Evolutionary conservation across 2,329 filamentous ascomycete genomes (phyloP), one percentile per base, ranked within the genome.

Genomic region (Exophiala spinifera): DNA sequence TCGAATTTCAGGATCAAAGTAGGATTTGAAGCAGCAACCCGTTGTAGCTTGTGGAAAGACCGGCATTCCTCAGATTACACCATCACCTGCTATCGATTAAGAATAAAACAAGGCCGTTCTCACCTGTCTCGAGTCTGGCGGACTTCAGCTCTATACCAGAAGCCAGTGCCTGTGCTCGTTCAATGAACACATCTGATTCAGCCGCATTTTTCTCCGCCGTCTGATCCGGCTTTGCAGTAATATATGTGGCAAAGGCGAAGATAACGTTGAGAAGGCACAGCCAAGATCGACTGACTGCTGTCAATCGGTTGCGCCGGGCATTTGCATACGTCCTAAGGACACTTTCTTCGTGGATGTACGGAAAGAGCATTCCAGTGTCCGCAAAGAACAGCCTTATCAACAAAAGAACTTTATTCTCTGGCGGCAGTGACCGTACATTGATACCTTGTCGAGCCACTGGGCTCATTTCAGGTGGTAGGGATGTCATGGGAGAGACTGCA

Each of bases 351-450:
- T 67, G 61, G 13, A 69, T 66, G 46, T 65, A 69, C 1, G 67
- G 67, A 25, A 66, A 67, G 0, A 69, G 57, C 17, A 67, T 55
- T 0, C 67, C 67, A 0, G 66, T 67, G 28, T 68, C 57, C 11
- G 57, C 57, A 53, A 75, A 75, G 59, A 72, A 75, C 1, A 66
- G 55, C 7, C 64, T 54, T 11, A 75, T 65, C 10, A 73, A 61
- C 13, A 63, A 56, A 33, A 63, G 55, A 4, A 67, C 67, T 19
- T 52, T 42, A 5, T 31, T 31, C 23, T 57, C 57, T n/a, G 54
- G 46, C 14, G 57, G 57, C 10, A 60, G 43, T 4, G 55, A 57
- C 19, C 55, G 51, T 14, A 60, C 46, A n/a, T 60, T 57, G 40
- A 60, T 49, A 17, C 43, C 42, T 8, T 50, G 51, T 33, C 55